These are phyloP conservation scores for Erodium texanum DNA, from an alignment of 441 rosid species.

Conservation along the genomic window DNA sequence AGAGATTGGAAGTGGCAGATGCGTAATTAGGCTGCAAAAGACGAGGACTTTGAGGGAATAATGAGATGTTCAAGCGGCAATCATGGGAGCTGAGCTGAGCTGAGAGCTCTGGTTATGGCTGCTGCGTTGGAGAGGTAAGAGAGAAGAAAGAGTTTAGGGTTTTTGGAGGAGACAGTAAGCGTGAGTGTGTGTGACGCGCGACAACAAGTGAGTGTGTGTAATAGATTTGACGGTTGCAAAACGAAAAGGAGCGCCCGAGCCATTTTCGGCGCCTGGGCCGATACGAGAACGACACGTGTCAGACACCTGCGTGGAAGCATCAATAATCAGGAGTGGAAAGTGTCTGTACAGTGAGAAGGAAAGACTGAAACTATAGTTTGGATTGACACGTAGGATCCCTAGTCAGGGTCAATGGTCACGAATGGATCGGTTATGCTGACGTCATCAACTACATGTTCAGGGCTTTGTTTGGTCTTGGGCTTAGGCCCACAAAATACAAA, in stretches of 20 bases:
- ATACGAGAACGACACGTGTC: neutral
- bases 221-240: neutral
- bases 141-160: constrained; percentile 8
- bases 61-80: neutral
- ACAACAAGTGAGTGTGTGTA: neutral
- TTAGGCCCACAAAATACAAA: no score
- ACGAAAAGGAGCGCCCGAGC: neutral
- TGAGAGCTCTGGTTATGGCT: constrained; percentile 1
- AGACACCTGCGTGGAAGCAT: neutral
- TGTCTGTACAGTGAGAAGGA: no score
- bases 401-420: no score
- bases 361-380: no score
- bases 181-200: neutral
- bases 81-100: neutral
- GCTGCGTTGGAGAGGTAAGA: neutral
- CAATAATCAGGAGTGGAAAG: neutral
- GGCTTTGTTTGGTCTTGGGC: no score
- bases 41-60: neutral
- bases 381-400: no score
- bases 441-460: no score
- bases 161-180: neutral
- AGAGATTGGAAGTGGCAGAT: neutral
- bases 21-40: neutral
- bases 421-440: no score
- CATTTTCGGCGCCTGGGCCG: neutral